Percentiles rank a stretch among this genome's conserved stretches.
These are phyloP conservation scores for Pseudocercospora cruenta DNA, from an alignment of 2,329 filamentous ascomycete genomes.

Conservation along the genomic window DNA sequence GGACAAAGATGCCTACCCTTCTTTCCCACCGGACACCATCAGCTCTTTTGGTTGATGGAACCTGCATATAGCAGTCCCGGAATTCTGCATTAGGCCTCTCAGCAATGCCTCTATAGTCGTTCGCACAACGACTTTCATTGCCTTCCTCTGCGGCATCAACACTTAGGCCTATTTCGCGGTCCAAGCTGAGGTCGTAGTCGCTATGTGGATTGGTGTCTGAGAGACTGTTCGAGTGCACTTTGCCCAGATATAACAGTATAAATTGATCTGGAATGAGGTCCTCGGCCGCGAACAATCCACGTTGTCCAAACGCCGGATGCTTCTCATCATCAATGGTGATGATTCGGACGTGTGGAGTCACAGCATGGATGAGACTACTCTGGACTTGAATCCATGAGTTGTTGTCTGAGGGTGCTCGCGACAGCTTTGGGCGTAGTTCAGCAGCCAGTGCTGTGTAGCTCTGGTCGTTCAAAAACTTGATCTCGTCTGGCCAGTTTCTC, in stretches of 20 bases:
- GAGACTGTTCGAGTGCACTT: constrained; percentile 50
- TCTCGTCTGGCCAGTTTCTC: constrained; percentile 37
- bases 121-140: constrained; percentile 58
- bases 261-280: constrained; percentile 50
- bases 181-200: constrained; percentile 57
- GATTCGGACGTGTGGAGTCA: constrained; percentile 48
- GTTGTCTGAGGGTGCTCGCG: constrained; percentile 31
- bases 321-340: constrained; percentile 43
- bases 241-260: constrained; percentile 55
- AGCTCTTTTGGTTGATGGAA: constrained; percentile 41
- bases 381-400: constrained; percentile 31
- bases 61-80: constrained; percentile 43
- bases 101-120: constrained; percentile 57
- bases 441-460: constrained; percentile 36
- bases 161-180: constrained; percentile 52
- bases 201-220: constrained; percentile 49
- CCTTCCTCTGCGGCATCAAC: constrained; percentile 54
- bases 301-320: constrained; percentile 54
- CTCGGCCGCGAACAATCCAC: constrained; percentile 52
- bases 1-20: constrained; percentile 56
- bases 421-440: constrained; percentile 32
- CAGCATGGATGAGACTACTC: constrained; percentile 29
- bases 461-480: constrained; percentile 38
- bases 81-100: constrained; percentile 45
- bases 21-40: constrained; percentile 48